phyloP scores from a whole-genome alignment of 495 filamentous ascomycete species.

The Hypoxylon fragiforme region DNA sequence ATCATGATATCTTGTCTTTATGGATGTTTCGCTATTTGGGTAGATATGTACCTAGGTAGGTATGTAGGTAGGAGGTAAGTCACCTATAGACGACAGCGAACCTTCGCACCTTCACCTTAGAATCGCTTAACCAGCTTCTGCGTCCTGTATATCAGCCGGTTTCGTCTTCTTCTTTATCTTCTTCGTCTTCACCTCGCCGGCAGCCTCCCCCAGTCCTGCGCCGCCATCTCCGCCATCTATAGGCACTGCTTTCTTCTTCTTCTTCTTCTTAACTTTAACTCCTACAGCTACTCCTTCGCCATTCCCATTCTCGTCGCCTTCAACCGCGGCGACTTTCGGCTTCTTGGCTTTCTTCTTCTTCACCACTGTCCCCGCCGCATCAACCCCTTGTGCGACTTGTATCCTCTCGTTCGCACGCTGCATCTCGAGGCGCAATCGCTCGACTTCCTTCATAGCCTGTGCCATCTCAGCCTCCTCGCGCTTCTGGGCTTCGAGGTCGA shows the following conservation, averaged over 20 bases:
- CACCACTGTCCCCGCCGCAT: conserved; percentile 72
- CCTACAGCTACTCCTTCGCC: conserved; percentile 16
- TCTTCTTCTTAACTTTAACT: conserved; percentile 55
- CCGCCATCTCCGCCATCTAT: no score
- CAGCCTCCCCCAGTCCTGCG: conserved; percentile 15
- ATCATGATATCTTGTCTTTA: no score
- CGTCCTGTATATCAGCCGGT: conserved; percentile 26
- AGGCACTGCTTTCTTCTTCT: conserved; percentile 35
- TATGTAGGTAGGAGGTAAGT: no score
- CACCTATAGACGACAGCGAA: no score
- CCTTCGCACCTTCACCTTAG: no score
- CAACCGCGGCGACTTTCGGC: conserved; percentile 53
- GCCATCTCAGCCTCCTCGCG: conserved; percentile 81
- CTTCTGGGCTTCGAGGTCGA: conserved; percentile 57
- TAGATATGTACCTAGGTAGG: not conserved
- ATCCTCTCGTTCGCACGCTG: conserved; percentile 85
- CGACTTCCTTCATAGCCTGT: conserved; percentile 82
- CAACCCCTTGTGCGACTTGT: conserved; percentile 66
- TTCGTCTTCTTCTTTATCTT: conserved; percentile 53
- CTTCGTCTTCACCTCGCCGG: conserved; percentile 38
- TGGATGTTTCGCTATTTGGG: not conserved
- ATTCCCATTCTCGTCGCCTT: conserved; percentile 17
- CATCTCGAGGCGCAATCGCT: conserved; percentile 84
- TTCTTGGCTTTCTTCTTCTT: conserved; percentile 69
- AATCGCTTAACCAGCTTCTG: not conserved